Conservation (phyloP, 495 filamentous ascomycete genomes). For the Tuber aestivum region DNA sequence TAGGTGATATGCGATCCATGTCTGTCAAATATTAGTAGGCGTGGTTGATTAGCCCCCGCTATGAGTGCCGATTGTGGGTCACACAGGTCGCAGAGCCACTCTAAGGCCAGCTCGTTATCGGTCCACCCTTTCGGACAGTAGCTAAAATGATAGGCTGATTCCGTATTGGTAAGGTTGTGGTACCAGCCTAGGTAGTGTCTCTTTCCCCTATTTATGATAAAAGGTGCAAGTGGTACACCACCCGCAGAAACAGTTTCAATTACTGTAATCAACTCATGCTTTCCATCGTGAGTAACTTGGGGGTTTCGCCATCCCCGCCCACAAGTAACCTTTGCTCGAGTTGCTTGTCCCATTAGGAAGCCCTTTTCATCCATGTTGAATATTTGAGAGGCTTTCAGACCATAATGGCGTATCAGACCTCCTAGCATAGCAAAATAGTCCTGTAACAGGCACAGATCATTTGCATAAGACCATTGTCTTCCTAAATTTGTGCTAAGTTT, state of each 20-base stretch:
- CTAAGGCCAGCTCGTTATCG: conserved; percentile 3
- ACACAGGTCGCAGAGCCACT: conserved; percentile 17
- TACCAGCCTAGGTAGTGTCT: conserved; percentile 1
- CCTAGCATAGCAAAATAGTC: neutral
- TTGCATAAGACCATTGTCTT: conserved; percentile 5
- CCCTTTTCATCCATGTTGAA: conserved; percentile 10
- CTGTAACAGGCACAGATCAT: neutral
- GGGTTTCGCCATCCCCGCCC: conserved; percentile 1
- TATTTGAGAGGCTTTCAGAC: neutral
- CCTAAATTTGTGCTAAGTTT: conserved; percentile 8
- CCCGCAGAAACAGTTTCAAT: conserved; percentile 6
- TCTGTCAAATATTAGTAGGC: conserved; percentile 15
- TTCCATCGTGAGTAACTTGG: conserved; percentile 12
- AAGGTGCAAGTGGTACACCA: neutral
- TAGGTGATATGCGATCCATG: conserved; percentile 12
- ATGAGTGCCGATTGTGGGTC: too few species aligned
- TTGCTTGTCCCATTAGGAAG: conserved; percentile 6
- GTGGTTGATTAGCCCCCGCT: neutral
- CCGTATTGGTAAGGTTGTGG: neutral
- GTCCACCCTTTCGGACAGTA: conserved; percentile 13
- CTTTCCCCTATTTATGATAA: neutral
- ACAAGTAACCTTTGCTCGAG: conserved; percentile 6
- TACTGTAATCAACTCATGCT: conserved; percentile 12
- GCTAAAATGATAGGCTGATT: neutral
- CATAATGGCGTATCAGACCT: conserved; percentile 1